Evolutionary conservation across 1,284 basidiomycete genomes (phyloP), one percentile per base, ranked within the genome.

Genomic region (Heterobasidion irregulare): DNA sequence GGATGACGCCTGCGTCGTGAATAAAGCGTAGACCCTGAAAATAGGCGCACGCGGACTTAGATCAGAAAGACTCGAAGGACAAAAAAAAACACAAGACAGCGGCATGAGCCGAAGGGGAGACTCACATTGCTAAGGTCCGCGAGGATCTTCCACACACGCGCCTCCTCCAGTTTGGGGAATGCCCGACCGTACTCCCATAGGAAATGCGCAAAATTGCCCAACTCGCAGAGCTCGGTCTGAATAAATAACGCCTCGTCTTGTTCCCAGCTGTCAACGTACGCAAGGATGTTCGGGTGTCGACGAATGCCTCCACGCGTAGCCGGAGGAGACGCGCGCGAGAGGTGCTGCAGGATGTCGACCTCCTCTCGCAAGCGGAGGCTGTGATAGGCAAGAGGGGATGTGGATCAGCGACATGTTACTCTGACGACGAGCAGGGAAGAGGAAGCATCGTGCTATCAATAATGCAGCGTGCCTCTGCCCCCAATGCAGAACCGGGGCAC

Each of bases 201-300:
- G 78, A 99, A 98, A 65, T 84, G 86, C 1, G 86, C 86, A 60
- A 99, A 82, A 67, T 93, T 96, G 56, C 97, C 97, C 58, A 91
- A 80, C 61, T 91, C 89, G 71, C 97, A 99, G 38, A 98, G 80
- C 70, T 99, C 97, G 2, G 95, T 98, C 67, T 89, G 92, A 63
- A 99, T 95, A 72, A 82, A 98, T 35, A 99, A 75, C 57, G 84
- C 82, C 53, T 94, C 87, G 58, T 91, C 82, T 72, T 99, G 92
- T 70, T 99, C 96, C 97, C 97, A 99, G 56, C 93, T 94, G 72
- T 97, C 93, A 57, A 93, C 78, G 63, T 97, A 95, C n/a, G 80
- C 80, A 50, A 99, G 82, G 16, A 98, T 86, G 68, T 96, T 93
- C 1, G 82, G 81, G 71, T 90, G 70, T 33, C 54, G 53, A 7